phyloP scores from a whole-genome alignment of 345 rosid species.

The Barbarea vulgaris region DNA sequence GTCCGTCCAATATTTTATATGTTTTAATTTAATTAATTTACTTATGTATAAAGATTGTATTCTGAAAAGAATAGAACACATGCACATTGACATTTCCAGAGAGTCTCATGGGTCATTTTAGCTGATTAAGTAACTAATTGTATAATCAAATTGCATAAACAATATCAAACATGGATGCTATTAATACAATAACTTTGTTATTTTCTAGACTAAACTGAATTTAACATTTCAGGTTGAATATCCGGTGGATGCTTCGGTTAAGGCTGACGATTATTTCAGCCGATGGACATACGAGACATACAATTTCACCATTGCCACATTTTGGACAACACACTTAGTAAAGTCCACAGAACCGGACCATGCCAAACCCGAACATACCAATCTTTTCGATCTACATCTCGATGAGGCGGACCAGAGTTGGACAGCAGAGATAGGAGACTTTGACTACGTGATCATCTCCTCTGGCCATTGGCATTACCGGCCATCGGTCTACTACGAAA shows the following conservation, averaged over 20 bases:
- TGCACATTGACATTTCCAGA: conserved; percentile 27
- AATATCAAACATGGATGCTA: neutral
- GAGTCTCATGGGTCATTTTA: neutral
- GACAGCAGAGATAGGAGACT: conserved; percentile 57
- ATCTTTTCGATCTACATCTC: conserved; percentile 63
- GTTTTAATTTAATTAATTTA: neutral
- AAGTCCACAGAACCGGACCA: conserved; percentile 46
- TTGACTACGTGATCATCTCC: conserved; percentile 64
- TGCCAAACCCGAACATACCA: conserved; percentile 44
- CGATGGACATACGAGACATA: conserved; percentile 66
- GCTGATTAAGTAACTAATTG: neutral
- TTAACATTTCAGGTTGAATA: conserved; percentile 61
- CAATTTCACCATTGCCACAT: conserved; percentile 73
- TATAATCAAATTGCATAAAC: conserved; percentile 6
- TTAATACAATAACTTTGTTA: neutral
- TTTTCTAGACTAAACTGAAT: neutral
- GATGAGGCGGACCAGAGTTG: conserved; percentile 62
- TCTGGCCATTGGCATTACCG: conserved; percentile 94
- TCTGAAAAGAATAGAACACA: neutral
- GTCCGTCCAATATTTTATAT: conserved; percentile 11
- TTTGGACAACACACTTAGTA: conserved; percentile 74
- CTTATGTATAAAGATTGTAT: conserved; percentile 12
- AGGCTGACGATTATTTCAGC: conserved; percentile 58
- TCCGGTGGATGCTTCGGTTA: conserved; percentile 65
- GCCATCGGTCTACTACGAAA: conserved; percentile 58